Conservation (phyloP, 179 eudicot genomes). For the Corrigiola litoralis region DNA sequence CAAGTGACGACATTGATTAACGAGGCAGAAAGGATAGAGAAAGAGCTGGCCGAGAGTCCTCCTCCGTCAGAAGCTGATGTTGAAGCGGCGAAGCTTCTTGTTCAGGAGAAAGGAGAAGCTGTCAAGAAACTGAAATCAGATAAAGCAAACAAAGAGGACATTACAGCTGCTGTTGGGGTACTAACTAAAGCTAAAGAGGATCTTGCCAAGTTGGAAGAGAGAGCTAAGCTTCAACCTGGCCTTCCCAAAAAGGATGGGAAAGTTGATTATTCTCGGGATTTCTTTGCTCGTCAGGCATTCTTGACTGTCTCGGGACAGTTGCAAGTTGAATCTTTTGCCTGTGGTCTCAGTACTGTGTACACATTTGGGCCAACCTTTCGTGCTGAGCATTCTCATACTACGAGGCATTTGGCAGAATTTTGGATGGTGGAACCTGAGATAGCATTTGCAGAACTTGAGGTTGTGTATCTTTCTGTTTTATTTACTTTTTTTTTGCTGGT, state of each 20-base stretch:
- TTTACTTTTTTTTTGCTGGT: background rate
- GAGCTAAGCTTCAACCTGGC: constrained; percentile 66
- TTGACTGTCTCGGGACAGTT: constrained; percentile 95
- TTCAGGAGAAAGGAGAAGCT: constrained; percentile 61
- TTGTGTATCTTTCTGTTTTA: constrained; percentile 9
- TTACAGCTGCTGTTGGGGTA: constrained; percentile 58
- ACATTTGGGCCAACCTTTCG: constrained; percentile 98
- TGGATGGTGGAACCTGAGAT: constrained; percentile 99
- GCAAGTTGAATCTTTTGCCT: constrained; percentile 91
- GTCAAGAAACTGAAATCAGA: constrained; percentile 61
- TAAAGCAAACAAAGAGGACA: constrained; percentile 68
- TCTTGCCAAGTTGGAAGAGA: constrained; percentile 53
- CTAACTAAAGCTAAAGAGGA: constrained; percentile 70
- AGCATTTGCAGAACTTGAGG: constrained; percentile 92
- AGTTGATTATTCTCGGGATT: constrained; percentile 72
- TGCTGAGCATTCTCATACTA: constrained; percentile 89
- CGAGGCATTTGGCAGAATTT: constrained; percentile 94
- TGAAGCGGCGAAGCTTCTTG: constrained; percentile 57
- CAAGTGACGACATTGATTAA: constrained; percentile 84
- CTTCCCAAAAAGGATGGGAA: constrained; percentile 88
- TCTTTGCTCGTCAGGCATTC: constrained; percentile 96
- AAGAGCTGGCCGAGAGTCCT: constrained; percentile 67
- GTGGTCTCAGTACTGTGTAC: constrained; percentile 82
- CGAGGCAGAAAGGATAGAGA: constrained; percentile 74
- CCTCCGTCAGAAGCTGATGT: constrained; percentile 69